Evolutionary conservation across 495 filamentous ascomycete species (phyloP).

Genomic region (Hypoxylon fuscum): DNA sequence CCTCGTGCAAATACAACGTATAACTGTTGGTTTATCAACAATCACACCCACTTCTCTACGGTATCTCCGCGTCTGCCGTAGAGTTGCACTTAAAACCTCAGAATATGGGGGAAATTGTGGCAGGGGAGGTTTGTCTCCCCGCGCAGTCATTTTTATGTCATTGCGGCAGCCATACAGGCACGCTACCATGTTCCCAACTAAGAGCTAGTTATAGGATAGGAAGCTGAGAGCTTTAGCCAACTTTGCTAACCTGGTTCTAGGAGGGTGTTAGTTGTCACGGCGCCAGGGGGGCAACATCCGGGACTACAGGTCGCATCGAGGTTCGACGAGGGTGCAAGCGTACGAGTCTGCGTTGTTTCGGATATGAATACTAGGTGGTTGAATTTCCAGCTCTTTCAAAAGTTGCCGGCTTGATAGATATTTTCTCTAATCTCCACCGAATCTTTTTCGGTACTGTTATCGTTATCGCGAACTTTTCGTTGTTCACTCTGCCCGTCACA

Average conservation of each 20-base stretch:
- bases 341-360: slow-evolving; percentile 12
- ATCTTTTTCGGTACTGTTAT: not conserved
- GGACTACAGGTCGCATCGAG: slow-evolving; percentile 6
- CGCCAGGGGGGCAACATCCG: slow-evolving; percentile 12
- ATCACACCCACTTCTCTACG: not conserved
- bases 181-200: too few relatives aligned
- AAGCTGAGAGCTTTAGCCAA: too few relatives aligned
- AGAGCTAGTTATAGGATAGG: too few relatives aligned
- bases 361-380: slow-evolving; percentile 12
- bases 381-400: slow-evolving; percentile 1
- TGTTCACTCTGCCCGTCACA: not conserved
- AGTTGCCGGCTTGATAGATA: slow-evolving; percentile 4
- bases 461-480: not conserved
- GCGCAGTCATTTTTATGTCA: too few relatives aligned
- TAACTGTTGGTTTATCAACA: slow-evolving; percentile 11
- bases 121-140: too few relatives aligned
- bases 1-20: not conserved
- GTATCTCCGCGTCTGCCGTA: not conserved
- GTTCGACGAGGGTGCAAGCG: slow-evolving; percentile 17
- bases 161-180: too few relatives aligned
- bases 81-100: not conserved
- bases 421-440: not conserved
- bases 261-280: slow-evolving; percentile 14
- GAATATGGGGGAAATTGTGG: not conserved
- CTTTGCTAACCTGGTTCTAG: slow-evolving; percentile 1